These are phyloP conservation scores for Sporothrix curviconia DNA, from an alignment of 2,329 filamentous ascomycete species.

Conservation along the genomic window DNA sequence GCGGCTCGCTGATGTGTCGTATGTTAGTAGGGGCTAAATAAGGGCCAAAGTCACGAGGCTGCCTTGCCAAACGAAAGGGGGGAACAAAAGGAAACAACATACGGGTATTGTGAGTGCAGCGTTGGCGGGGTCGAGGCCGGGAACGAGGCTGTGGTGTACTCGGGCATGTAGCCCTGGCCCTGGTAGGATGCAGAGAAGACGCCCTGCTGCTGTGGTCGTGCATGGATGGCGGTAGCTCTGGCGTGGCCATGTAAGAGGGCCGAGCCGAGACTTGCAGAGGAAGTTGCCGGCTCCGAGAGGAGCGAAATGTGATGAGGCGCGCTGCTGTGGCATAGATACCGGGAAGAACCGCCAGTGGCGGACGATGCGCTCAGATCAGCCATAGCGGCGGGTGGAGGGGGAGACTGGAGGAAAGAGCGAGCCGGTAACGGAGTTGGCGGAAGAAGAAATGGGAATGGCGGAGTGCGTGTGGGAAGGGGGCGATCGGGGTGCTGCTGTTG, in stretches of 20 bases:
- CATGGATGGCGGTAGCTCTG: conserved; percentile 12
- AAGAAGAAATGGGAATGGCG: neutral
- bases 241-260: conserved; percentile 20
- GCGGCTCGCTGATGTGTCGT: neutral
- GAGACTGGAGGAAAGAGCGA: conserved; percentile 10
- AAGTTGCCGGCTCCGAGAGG: conserved; percentile 41
- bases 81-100: conserved; percentile 15
- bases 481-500: neutral
- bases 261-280: conserved; percentile 39
- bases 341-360: conserved; percentile 31
- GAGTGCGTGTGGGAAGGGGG: neutral
- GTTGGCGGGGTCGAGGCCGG: conserved; percentile 25
- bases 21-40: conserved; percentile 14
- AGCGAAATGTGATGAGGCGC: conserved; percentile 44
- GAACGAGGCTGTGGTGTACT: conserved; percentile 22
- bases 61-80: conserved; percentile 8
- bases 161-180: conserved; percentile 26
- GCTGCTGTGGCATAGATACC: conserved; percentile 39
- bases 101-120: conserved; percentile 29
- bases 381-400: conserved; percentile 29
- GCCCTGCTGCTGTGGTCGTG: conserved; percentile 24
- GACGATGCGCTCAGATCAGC: conserved; percentile 35
- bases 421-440: conserved; percentile 5
- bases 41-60: too few relatives aligned
- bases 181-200: conserved; percentile 31